Evolutionary conservation across 2,329 filamentous ascomycete species (phyloP).

Genomic region (Aspergillus sp.): DNA sequence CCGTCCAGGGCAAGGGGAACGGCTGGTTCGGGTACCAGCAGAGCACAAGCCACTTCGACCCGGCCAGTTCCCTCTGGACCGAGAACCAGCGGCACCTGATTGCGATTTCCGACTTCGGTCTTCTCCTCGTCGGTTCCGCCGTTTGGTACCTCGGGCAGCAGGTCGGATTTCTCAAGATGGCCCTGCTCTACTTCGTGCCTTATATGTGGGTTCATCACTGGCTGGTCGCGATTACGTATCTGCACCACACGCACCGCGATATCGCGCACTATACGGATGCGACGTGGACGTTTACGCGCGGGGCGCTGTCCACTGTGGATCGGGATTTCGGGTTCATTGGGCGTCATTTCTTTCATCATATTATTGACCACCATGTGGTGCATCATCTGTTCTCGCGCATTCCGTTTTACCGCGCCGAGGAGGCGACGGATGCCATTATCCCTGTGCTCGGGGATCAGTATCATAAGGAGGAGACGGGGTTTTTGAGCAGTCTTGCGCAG

Average conservation of each 20-base stretch:
- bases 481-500: conserved; percentile 2
- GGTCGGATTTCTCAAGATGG: conserved; percentile 58
- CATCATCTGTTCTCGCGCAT: conserved; percentile 64
- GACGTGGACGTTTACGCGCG: conserved; percentile 62
- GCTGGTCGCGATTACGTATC: conserved; percentile 75
- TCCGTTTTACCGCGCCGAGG: conserved; percentile 61
- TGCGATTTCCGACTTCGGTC: conserved; percentile 60
- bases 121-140: conserved; percentile 51
- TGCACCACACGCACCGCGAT: conserved; percentile 66
- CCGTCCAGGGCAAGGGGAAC: conserved; percentile 12
- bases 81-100: conserved; percentile 58
- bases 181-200: conserved; percentile 62
- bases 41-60: conserved; percentile 57
- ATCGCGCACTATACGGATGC: conserved; percentile 60
- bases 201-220: conserved; percentile 72
- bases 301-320: conserved; percentile 63
- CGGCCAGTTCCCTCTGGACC: conserved; percentile 61
- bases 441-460: conserved; percentile 58
- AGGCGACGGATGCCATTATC: conserved; percentile 59
- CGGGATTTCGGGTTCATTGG: conserved; percentile 65
- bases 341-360: conserved; percentile 65
- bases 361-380: conserved; percentile 64
- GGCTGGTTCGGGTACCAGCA: conserved; percentile 11
- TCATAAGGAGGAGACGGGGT: conserved; percentile 16
- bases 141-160: conserved; percentile 53